Percentiles rank a stretch among this genome's conserved stretches.
Conservation (phyloP, 768 basidiomycete species). For the Auriscalpium vulgare region DNA sequence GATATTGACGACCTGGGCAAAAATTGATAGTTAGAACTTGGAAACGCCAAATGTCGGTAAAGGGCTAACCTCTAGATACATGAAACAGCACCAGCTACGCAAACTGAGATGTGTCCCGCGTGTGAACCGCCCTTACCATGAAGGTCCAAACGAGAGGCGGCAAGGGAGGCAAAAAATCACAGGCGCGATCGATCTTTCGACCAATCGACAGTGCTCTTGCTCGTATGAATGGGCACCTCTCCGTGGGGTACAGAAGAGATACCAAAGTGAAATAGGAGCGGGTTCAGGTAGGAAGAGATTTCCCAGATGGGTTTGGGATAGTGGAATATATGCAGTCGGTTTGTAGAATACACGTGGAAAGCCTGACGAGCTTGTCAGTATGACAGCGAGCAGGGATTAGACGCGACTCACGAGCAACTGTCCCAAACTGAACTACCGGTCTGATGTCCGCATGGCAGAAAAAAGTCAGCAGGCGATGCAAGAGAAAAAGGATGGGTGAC, state of each 20-base stretch:
- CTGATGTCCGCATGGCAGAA: too few relatives aligned
- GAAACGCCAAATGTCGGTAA: not conserved
- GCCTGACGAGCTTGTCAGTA: slow-evolving; percentile 10
- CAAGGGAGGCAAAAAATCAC: slow-evolving; percentile 34
- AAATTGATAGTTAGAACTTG: too few relatives aligned
- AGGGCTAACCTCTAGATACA: slow-evolving; percentile 7
- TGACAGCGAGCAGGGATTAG: slow-evolving; percentile 9
- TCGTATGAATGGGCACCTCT: slow-evolving; percentile 80
- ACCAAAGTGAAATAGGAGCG: slow-evolving; percentile 81
- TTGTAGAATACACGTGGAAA: slow-evolving; percentile 30
- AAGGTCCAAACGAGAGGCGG: slow-evolving; percentile 19
- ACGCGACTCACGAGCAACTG: slow-evolving; percentile 19
- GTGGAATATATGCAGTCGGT: slow-evolving; percentile 21
- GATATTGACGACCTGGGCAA: too few relatives aligned
- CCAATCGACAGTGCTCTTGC: slow-evolving; percentile 43
- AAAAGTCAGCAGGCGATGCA: not conserved
- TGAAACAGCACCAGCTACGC: not conserved
- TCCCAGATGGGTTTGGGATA: not conserved
- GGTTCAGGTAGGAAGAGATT: not conserved
- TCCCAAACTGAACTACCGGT: slow-evolving; percentile 27
- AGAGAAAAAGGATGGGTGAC: slow-evolving; percentile 18
- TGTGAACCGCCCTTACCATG: slow-evolving; percentile 43
- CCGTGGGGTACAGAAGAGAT: slow-evolving; percentile 55
- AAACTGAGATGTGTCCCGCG: slow-evolving; percentile 32
- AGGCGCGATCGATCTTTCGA: slow-evolving; percentile 1